Conservation (phyloP, 2,329 filamentous ascomycete genomes). For the Alternaria gaisen region DNA sequence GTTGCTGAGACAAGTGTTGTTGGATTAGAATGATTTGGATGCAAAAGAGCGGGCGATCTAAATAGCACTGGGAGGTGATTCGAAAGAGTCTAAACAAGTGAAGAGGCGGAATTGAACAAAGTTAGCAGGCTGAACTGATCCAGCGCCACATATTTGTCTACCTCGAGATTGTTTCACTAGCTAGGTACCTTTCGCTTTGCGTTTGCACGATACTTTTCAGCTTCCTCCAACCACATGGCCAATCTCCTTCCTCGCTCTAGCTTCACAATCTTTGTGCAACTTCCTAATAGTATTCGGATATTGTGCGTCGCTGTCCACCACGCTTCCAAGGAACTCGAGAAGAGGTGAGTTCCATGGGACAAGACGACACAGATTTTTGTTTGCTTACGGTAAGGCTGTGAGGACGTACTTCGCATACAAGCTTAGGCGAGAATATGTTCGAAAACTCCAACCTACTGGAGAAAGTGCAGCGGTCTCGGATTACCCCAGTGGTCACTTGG, state of each 20-base stretch:
- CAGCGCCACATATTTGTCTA: not conserved
- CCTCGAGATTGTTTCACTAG: not conserved
- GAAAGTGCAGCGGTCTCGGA: slow-evolving; percentile 30
- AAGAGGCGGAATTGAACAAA: not conserved
- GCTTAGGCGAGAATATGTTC: not conserved
- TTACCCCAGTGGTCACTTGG: slow-evolving; percentile 46
- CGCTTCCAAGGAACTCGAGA: not conserved
- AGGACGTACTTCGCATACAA: not conserved
- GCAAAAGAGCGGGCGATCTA: too few species aligned
- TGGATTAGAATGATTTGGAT: not conserved
- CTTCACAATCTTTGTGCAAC: not conserved
- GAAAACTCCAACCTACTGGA: not conserved
- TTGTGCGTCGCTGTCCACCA: too few species aligned
- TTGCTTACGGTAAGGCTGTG: not conserved
- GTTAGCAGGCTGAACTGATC: not conserved
- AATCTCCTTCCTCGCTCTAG: not conserved
- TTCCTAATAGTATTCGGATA: not conserved
- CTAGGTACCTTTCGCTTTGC: not conserved
- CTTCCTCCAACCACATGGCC: not conserved
- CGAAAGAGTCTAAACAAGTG: not conserved
- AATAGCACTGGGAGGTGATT: not conserved
- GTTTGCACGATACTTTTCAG: not conserved
- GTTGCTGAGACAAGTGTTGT: accelerated
- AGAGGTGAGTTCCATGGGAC: not conserved
- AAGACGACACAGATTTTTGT: not conserved